Percentiles rank a stretch among this genome's conserved stretches.
These are phyloP conservation scores for Bimuria novae-zelandiae DNA, from an alignment of 2,329 filamentous ascomycete species.

Conservation along the genomic window DNA sequence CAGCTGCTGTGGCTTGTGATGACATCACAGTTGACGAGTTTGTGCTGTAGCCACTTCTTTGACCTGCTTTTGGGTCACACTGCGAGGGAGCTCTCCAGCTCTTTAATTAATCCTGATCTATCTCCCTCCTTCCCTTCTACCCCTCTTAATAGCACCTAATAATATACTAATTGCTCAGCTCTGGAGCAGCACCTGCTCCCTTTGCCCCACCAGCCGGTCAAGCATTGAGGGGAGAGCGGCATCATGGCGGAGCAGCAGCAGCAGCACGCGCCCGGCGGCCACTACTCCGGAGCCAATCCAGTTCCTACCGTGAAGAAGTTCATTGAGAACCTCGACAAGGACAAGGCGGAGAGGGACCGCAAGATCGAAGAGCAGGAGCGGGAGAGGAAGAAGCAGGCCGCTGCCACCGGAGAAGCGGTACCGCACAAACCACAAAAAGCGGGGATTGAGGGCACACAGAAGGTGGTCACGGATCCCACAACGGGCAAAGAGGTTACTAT, in stretches of 20 bases:
- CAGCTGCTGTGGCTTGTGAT: conserved; percentile 16
- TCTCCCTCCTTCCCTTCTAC: not conserved
- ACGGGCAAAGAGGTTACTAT: conserved; percentile 87
- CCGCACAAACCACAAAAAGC: conserved; percentile 55
- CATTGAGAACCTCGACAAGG: conserved; percentile 73
- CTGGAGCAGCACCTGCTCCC: not conserved
- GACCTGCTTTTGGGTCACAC: conserved; percentile 19
- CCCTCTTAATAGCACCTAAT: not conserved
- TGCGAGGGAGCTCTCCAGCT: not conserved
- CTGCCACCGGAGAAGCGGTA: conserved; percentile 38
- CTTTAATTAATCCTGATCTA: conserved; percentile 10
- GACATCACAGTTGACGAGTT: conserved; percentile 16
- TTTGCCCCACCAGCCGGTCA: conserved; percentile 3
- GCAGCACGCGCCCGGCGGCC: conserved; percentile 60
- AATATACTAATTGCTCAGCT: not conserved
- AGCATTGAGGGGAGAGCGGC: conserved; percentile 13
- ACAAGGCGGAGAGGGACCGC: conserved; percentile 77
- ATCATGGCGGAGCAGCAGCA: conserved; percentile 53
- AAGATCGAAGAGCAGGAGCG: conserved; percentile 65
- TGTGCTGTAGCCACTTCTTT: conserved; percentile 7
- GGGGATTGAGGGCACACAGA: conserved; percentile 54
- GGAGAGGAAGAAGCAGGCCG: conserved; percentile 51
- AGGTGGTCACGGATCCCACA: conserved; percentile 80
- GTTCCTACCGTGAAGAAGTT: conserved; percentile 89
- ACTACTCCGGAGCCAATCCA: conserved; percentile 82